Evolutionary conservation across 139 green algal species (phyloP), one percentile per base, ranked within the genome.

Genomic region (Coelastrella sp.): DNA sequence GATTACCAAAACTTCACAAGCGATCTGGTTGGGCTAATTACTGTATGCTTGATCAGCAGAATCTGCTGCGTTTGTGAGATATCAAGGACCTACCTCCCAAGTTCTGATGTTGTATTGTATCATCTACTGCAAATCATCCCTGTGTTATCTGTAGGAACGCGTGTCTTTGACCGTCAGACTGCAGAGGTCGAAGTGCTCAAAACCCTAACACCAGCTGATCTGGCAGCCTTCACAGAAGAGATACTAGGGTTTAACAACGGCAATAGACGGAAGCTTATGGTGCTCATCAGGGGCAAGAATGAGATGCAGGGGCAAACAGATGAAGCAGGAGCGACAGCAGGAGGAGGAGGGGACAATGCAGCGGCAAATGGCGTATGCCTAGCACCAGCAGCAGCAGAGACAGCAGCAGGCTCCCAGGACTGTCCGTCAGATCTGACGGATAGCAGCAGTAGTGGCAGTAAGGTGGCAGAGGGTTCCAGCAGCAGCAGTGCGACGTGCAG

Each of bases 111-210:
- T 47, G 32, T 47, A 47, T 1, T 47, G 32, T 47, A 47, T 47
- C 0, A 47, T 47, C 32, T 47, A 47, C 32, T 47, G 32, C 32
- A 47, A 47, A 47, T 47, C 32, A 76, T 76, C 68, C 4, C 68
- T 76, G 13, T 75, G 13, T 47, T 47, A 32, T 6, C 5, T 47
- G 68, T 17, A 64, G 77, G 88, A 59, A 90, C 65, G 47, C 87
- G 88, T n/a, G 60, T 91, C 4, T 94, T 94, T 74, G 80, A 83
- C 54, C 11, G 77, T 2, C 92, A 92, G 79, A 91, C 94, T 47
- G 88, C 80, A 0, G 96, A 98, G 92, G 96, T 96, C 19, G 95
- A 81, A 54, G 93, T 79, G 74, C 90, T 98, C 82, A 87, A 91
- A 23, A 54, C 61, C 61, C 86, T 98, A 6, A 94, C 78, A 17